Conservation (phyloP, 202 grass and related monocot species). For the Hordeum pubiflorum region DNA sequence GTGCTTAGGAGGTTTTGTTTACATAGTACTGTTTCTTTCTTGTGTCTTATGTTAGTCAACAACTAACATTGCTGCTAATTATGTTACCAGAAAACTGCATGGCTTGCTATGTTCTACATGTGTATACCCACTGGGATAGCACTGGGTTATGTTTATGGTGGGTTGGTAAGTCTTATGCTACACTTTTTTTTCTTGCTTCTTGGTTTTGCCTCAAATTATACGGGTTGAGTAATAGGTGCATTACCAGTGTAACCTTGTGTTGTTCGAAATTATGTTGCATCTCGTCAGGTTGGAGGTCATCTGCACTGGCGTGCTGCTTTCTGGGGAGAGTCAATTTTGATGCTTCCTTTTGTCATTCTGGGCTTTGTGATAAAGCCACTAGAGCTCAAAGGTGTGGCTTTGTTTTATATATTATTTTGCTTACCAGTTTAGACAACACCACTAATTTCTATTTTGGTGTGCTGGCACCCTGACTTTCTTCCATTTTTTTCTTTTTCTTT, state of each 20-base stretch:
- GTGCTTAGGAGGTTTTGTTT: neutral
- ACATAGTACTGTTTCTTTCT: neutral
- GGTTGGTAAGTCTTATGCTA: constrained; percentile 63
- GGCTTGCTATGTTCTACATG: constrained; percentile 99
- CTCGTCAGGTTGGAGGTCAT: constrained; percentile 54
- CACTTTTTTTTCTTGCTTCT: constrained; percentile 2
- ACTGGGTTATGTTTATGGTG: constrained; percentile 94
- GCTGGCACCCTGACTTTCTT: neutral
- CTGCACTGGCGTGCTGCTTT: constrained; percentile 96
- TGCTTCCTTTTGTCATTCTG: constrained; percentile 98
- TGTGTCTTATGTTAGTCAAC: neutral
- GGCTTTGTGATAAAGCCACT: constrained; percentile 92
- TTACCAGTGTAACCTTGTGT: neutral
- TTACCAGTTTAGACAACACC: neutral
- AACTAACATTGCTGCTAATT: constrained; percentile 28
- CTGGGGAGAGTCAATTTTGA: constrained; percentile 93
- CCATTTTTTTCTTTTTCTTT: neutral
- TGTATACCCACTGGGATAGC: constrained; percentile 98
- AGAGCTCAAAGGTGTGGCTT: constrained; percentile 62
- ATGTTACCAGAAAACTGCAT: constrained; percentile 83
- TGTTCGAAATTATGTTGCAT: constrained; percentile 12
- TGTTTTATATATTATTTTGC: constrained; percentile 20
- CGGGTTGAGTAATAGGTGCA: neutral
- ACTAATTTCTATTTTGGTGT: constrained; percentile 4
- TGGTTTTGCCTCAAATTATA: constrained; percentile 10